These are phyloP conservation scores for Colletotrichum euphorbiae DNA, from an alignment of 2,329 filamentous ascomycete genomes.

Conservation along the genomic window DNA sequence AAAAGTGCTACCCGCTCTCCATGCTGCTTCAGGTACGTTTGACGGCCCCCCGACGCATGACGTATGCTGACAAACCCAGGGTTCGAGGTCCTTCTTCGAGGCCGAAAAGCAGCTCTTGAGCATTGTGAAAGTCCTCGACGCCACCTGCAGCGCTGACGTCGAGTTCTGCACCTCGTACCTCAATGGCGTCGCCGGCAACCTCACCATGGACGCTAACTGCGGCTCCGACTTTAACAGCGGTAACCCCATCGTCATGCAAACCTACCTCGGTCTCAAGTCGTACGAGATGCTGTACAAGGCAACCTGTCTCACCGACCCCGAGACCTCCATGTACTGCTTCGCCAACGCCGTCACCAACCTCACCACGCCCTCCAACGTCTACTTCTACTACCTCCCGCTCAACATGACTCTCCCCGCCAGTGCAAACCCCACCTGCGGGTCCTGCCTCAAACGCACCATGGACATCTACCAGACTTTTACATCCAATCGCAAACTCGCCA, in stretches of 20 bases:
- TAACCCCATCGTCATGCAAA: slow-evolving; percentile 78
- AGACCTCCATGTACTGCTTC: slow-evolving; percentile 79
- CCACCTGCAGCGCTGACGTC: slow-evolving; percentile 77
- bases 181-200: slow-evolving; percentile 70
- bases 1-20: slow-evolving; percentile 84
- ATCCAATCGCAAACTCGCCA: slow-evolving; percentile 71
- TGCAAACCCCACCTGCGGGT: slow-evolving; percentile 78
- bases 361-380: slow-evolving; percentile 76
- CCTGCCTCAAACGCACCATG: slow-evolving; percentile 86
- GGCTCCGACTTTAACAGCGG: slow-evolving; percentile 74
- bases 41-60: not conserved
- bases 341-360: slow-evolving; percentile 85
- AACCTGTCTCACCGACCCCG: slow-evolving; percentile 78
- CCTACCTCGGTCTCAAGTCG: slow-evolving; percentile 79
- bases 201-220: slow-evolving; percentile 75
- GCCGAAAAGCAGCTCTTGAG: slow-evolving; percentile 76
- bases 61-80: slow-evolving; percentile 60
- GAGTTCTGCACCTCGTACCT: slow-evolving; percentile 75
- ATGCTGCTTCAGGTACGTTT: slow-evolving; percentile 79
- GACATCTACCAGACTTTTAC: slow-evolving; percentile 79
- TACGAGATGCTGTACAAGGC: slow-evolving; percentile 85
- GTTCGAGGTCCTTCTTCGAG: slow-evolving; percentile 86
- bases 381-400: slow-evolving; percentile 87
- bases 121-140: slow-evolving; percentile 83
- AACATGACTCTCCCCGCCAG: slow-evolving; percentile 76